A percentile compares a stretch with the other conserved stretches of the same genome.
phyloP scores from a whole-genome alignment of 75 land plant species.

The Selaginella moellendorffii region DNA sequence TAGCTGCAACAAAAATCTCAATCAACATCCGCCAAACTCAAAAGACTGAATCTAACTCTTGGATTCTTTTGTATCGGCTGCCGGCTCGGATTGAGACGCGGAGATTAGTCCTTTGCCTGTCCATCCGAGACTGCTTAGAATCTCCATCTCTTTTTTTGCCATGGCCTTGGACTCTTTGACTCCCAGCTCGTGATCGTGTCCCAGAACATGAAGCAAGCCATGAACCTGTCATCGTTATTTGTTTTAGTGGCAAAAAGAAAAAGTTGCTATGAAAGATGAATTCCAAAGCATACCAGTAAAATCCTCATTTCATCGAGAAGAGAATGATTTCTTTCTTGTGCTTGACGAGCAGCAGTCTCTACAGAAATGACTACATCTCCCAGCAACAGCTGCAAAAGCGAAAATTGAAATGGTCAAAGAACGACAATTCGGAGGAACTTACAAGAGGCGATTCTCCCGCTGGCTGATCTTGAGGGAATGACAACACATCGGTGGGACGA shows the following conservation, averaged over 20 bases:
- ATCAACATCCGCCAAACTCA: not conserved
- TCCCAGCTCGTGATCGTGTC: conserved; percentile 81
- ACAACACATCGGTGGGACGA: conserved; percentile 78
- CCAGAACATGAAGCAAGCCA: conserved; percentile 88
- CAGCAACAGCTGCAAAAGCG: conserved; percentile 51
- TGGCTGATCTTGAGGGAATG: conserved; percentile 67
- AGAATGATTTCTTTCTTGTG: conserved; percentile 77
- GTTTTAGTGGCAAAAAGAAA: not conserved
- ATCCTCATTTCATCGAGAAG: conserved; percentile 91
- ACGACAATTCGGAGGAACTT: conserved; percentile 12
- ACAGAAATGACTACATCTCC: conserved; percentile 93
- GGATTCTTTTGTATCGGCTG: not conserved
- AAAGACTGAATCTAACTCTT: not conserved
- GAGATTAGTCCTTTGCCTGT: conserved; percentile 63
- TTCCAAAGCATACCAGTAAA: conserved; percentile 41
- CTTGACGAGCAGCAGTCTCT: conserved; percentile 89
- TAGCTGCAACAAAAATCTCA: conserved; percentile 18
- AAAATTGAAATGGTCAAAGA: conserved; percentile 9
- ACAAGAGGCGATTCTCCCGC: conserved; percentile 55
- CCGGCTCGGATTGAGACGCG: not conserved
- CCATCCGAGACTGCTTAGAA: conserved; percentile 80
- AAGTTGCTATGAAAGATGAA: conserved; percentile 1
- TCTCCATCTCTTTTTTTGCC: conserved; percentile 68
- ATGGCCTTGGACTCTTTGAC: conserved; percentile 67
- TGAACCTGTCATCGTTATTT: conserved; percentile 41